These are phyloP conservation scores for Danielia oregonensis DNA, from an alignment of 805 yeast species.

Conservation along the genomic window DNA sequence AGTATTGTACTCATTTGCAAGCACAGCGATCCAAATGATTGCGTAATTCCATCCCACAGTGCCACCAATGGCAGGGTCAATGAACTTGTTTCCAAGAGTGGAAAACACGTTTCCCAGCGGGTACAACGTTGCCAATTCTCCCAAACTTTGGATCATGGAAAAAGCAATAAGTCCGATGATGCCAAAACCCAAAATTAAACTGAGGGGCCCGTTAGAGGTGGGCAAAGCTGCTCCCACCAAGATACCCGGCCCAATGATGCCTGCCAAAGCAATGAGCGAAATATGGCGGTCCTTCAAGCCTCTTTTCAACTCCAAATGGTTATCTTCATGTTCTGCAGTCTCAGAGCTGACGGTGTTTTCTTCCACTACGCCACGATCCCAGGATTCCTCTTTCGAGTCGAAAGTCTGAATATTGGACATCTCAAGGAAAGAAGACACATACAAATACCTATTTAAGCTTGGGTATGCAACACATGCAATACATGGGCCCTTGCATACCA, in stretches of 20 bases:
- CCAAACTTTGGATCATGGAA: slow-evolving; percentile 52
- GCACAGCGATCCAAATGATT: slow-evolving; percentile 53
- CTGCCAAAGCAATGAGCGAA: slow-evolving; percentile 51
- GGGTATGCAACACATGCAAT: too few relatives aligned
- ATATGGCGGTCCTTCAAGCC: slow-evolving; percentile 49
- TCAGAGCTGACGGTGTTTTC: too few relatives aligned
- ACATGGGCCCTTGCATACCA: too few relatives aligned
- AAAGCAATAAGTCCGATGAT: slow-evolving; percentile 51
- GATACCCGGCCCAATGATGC: slow-evolving; percentile 60
- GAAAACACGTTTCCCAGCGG: slow-evolving; percentile 53
- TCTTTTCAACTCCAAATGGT: slow-evolving; percentile 33
- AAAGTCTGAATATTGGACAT: too few relatives aligned
- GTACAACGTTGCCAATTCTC: slow-evolving; percentile 52
- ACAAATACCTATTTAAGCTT: too few relatives aligned
- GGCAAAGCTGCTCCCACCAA: slow-evolving; percentile 54
- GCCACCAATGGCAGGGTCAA: slow-evolving; percentile 57
- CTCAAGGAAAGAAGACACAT: too few relatives aligned
- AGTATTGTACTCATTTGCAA: slow-evolving; percentile 53
- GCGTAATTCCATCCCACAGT: slow-evolving; percentile 52
- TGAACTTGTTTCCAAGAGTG: slow-evolving; percentile 46
- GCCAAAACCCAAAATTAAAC: slow-evolving; percentile 49
- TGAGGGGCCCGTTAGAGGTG: slow-evolving; percentile 47
- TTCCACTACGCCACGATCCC: too few relatives aligned
- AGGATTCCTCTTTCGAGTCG: too few relatives aligned
- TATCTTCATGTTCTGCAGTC: slow-evolving; percentile 3